Evolutionary conservation across 2,329 filamentous ascomycete genomes (phyloP).

Genomic region (Xylariaceae sp.): DNA sequence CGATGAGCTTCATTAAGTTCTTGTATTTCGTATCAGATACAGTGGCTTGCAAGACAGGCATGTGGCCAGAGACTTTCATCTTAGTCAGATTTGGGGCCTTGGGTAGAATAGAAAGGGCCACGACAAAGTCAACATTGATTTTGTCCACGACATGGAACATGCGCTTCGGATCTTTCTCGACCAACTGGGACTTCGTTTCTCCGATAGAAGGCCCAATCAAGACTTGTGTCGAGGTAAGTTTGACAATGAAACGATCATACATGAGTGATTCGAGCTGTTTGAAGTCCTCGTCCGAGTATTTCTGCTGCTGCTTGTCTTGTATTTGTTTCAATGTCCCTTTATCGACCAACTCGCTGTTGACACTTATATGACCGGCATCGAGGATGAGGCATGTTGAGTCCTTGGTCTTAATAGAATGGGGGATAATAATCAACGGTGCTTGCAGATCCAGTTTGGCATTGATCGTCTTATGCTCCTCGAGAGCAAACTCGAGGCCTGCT

Average conservation of each 20-base stretch:
- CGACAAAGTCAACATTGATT: conserved; percentile 94
- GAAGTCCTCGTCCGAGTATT: conserved; percentile 87
- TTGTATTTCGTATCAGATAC: conserved; percentile 97
- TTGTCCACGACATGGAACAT: conserved; percentile 89
- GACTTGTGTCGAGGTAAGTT: conserved; percentile 90
- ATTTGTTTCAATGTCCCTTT: conserved; percentile 86
- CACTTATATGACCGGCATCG: conserved; percentile 92
- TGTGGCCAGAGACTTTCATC: conserved; percentile 83
- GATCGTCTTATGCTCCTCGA: conserved; percentile 97
- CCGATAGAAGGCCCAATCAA: conserved; percentile 92
- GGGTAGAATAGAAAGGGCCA: conserved; percentile 96
- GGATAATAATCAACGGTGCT: conserved; percentile 92
- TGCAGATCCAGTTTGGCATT: conserved; percentile 95
- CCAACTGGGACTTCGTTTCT: conserved; percentile 79
- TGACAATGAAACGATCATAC: conserved; percentile 96
- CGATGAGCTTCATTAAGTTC: conserved; percentile 90
- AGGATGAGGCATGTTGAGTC: conserved; percentile 87
- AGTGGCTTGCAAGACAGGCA: conserved; percentile 87
- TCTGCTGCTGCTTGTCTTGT: conserved; percentile 82
- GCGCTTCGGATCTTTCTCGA: conserved; percentile 62
- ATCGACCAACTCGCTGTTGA: conserved; percentile 91
- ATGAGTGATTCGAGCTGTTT: conserved; percentile 85
- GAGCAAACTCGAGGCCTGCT: conserved; percentile 90
- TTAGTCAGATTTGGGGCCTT: conserved; percentile 92
- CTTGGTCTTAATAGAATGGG: conserved; percentile 81